Evolutionary conservation across 2,329 filamentous ascomycete species (phyloP).

Genomic region (Colletotrichum sp.): DNA sequence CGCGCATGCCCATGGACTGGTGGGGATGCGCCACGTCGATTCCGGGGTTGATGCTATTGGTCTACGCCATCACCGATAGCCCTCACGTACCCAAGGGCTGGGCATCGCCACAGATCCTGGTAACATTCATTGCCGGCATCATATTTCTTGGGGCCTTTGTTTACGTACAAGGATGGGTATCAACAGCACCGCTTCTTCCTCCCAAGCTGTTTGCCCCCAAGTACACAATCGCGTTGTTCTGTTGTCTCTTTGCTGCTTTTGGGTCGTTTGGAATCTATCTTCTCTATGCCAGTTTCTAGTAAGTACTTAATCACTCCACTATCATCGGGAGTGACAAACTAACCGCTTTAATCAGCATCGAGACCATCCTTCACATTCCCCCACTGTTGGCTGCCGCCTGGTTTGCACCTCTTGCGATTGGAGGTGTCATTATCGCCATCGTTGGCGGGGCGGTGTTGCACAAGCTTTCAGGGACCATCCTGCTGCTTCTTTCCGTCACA

Average conservation of each 20-base stretch:
- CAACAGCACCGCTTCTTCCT: not conserved
- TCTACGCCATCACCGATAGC: not conserved
- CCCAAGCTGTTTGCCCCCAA: not conserved
- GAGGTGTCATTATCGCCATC: not conserved
- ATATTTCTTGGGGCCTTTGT: not conserved
- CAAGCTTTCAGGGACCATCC: not conserved
- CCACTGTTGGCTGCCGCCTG: constrained; percentile 60
- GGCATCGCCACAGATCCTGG: not conserved
- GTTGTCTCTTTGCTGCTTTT: not conserved
- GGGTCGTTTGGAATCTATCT: not conserved
- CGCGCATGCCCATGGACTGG: constrained; percentile 57
- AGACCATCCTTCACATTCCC: constrained; percentile 67
- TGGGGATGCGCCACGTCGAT: not conserved
- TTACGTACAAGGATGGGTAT: not conserved
- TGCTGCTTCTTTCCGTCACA: not conserved
- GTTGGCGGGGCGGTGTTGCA: constrained; percentile 32
- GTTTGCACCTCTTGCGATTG: constrained; percentile 67
- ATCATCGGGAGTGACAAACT: not conserved
- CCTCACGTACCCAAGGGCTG: not conserved
- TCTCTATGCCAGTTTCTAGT: not conserved
- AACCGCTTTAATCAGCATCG: constrained; percentile 65
- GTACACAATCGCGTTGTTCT: not conserved
- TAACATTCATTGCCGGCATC: not conserved
- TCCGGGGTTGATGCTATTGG: not conserved
- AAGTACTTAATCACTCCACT: not conserved